A percentile compares a stretch with the other conserved stretches of the same genome.
These are phyloP conservation scores for Myxozyma kluyveri DNA, from an alignment of 805 yeast species.

Conservation along the genomic window DNA sequence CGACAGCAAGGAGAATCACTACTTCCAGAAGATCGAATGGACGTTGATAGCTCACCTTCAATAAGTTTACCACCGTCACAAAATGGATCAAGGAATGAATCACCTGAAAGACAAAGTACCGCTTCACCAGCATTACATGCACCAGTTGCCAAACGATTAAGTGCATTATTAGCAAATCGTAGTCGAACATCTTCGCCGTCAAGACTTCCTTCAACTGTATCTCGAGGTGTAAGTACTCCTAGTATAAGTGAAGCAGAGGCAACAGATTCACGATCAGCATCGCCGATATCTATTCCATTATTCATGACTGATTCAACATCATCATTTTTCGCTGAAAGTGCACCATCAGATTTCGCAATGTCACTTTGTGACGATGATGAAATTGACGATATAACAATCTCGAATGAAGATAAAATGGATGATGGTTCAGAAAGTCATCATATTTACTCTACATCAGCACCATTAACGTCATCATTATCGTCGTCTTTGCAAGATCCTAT, in stretches of 20 bases:
- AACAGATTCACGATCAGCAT: too few species aligned
- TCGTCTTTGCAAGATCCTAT: slow-evolving; percentile 24
- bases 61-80: neutral
- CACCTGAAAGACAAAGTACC: neutral
- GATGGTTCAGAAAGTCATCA: neutral
- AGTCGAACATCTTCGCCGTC: neutral
- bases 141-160: neutral
- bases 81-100: neutral
- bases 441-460: neutral
- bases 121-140: neutral
- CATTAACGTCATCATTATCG: neutral
- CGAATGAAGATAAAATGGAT: neutral
- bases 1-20: slow-evolving; percentile 6
- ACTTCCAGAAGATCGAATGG: slow-evolving; percentile 3
- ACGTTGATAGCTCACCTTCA: slow-evolving; percentile 6
- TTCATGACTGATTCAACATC: neutral
- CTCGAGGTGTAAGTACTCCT: too few species aligned
- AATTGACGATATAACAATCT: neutral
- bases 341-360: neutral
- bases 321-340: neutral
- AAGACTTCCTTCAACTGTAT: too few species aligned
- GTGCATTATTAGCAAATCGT: neutral
- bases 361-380: neutral
- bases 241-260: too few species aligned
- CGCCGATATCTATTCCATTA: neutral